phyloP scores from a whole-genome alignment of 129 eudicot genomes.

The Centella asiatica region DNA sequence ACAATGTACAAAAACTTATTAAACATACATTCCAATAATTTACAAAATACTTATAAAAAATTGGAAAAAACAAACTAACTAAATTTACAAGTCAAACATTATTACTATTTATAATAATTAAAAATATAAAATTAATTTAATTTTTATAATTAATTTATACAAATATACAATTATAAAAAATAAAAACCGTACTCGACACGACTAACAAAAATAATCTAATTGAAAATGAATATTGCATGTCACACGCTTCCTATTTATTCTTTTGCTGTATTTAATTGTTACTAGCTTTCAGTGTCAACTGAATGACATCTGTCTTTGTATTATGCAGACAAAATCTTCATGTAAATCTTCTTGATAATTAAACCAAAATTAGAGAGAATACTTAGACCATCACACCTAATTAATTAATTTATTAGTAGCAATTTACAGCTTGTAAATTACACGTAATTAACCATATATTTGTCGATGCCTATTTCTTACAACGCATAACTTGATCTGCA shows the following conservation, averaged over 20 bases:
- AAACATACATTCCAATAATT: too few relatives aligned
- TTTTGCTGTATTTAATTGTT: not conserved
- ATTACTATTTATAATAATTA: too few relatives aligned
- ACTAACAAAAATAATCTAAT: not conserved
- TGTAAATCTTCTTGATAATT: conserved; percentile 3
- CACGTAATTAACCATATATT: not conserved
- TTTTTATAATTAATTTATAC: too few relatives aligned
- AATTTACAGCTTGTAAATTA: not conserved
- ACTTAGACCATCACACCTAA: conserved; percentile 1
- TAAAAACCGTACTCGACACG: too few relatives aligned
- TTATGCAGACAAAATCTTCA: conserved; percentile 2
- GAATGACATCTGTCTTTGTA: conserved; percentile 10
- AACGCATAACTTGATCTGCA: too few relatives aligned
- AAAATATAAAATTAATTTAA: too few relatives aligned
- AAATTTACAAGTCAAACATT: too few relatives aligned
- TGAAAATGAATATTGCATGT: not conserved
- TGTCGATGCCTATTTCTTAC: too few relatives aligned
- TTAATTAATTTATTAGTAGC: not conserved
- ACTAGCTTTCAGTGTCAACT: conserved; percentile 9
- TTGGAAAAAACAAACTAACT: too few relatives aligned
- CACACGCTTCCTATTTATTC: not conserved
- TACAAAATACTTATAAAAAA: too few relatives aligned
- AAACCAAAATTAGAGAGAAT: not conserved
- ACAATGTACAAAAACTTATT: too few relatives aligned
- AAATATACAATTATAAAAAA: too few relatives aligned